Base-by-base conservation (phyloP, 2,329 filamentous ascomycete species). In the Neofusicoccum umdonicola region DNA sequence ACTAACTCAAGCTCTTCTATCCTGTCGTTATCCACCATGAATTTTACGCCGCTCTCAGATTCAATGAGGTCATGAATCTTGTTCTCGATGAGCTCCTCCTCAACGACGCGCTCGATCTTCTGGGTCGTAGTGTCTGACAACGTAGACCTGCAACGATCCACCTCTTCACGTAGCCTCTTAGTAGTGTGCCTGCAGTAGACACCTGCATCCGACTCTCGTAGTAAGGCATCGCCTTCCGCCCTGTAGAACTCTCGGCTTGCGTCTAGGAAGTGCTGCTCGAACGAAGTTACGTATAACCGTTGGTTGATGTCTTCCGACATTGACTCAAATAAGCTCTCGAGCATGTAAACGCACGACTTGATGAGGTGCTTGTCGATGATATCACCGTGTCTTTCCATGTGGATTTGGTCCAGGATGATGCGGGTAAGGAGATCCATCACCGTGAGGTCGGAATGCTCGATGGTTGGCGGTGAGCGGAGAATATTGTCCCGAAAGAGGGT, bases 1-100 rank as follows among this genome's bases (percentile, higher is more conserved):
- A 98, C 82, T 57, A 93, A 88, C n/a, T 84, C 82, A 9, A 99
- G 81, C 71, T 96, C 93, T 3, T 90, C 87, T 39, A 90, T 71
- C 68, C 90, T 87, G 76, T 97, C 90, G 71, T 97, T 93, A 76
- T 97, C 91, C 57, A 98, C 88, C 94, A 99, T 98, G 73, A 88
- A 88, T 68, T 86, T 88, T 47, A 97, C 84, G 0, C 95, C 95
- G 67, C 90, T 97, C 5, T 97, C 92, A 78, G 97, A 87, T 56
- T 88, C 87, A 66, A 98, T 84, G 62, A 99, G 90, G 15, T 96
- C 92, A 22, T 86, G 82, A 65, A 98, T 86, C 69, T 95, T 91
- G 50, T 87, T 85, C 47, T 83, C 82, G 56, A 99, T 93, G 61
- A 99, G 80, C 74, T 94, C 87, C 41, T 89, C 80, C 68, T 98